These are phyloP conservation scores for Clonostachys chloroleuca DNA, from an alignment of 2,329 filamentous ascomycete genomes.

Conservation along the genomic window DNA sequence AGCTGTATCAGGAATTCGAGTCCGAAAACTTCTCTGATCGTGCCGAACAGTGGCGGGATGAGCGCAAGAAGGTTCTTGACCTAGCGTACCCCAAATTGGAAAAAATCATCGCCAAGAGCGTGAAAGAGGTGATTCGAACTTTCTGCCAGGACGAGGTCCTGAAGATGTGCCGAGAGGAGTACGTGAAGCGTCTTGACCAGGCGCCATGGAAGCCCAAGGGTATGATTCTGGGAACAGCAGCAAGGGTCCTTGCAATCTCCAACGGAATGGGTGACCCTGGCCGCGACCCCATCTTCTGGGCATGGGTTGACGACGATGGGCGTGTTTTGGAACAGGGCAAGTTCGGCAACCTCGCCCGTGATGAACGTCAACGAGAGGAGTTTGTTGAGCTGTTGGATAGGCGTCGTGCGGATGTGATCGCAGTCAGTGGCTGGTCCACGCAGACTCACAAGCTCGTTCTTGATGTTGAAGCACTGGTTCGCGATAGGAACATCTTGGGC, in stretches of 20 bases:
- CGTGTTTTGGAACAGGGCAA: slow-evolving; percentile 86
- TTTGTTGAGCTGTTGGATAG: slow-evolving; percentile 78
- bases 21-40: slow-evolving; percentile 95
- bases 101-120: slow-evolving; percentile 78
- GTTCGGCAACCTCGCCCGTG: slow-evolving; percentile 72
- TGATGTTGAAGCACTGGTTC: slow-evolving; percentile 74
- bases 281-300: slow-evolving; percentile 83
- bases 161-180: slow-evolving; percentile 84
- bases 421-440: slow-evolving; percentile 81
- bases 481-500: slow-evolving; percentile 71
- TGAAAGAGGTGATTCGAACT: slow-evolving; percentile 90
- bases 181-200: slow-evolving; percentile 86
- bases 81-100: slow-evolving; percentile 78
- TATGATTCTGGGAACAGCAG: slow-evolving; percentile 81
- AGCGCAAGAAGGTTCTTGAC: slow-evolving; percentile 82
- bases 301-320: slow-evolving; percentile 90
- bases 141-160: slow-evolving; percentile 92
- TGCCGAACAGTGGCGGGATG: slow-evolving; percentile 90
- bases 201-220: slow-evolving; percentile 94
- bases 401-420: slow-evolving; percentile 84
- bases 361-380: slow-evolving; percentile 60
- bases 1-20: slow-evolving; percentile 78
- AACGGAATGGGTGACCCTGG: slow-evolving; percentile 72
- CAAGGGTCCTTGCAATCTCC: slow-evolving; percentile 81
- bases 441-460: slow-evolving; percentile 82